phyloP scores from a whole-genome alignment of 2,329 filamentous ascomycete species.

The Myrmaecium sp. region DNA sequence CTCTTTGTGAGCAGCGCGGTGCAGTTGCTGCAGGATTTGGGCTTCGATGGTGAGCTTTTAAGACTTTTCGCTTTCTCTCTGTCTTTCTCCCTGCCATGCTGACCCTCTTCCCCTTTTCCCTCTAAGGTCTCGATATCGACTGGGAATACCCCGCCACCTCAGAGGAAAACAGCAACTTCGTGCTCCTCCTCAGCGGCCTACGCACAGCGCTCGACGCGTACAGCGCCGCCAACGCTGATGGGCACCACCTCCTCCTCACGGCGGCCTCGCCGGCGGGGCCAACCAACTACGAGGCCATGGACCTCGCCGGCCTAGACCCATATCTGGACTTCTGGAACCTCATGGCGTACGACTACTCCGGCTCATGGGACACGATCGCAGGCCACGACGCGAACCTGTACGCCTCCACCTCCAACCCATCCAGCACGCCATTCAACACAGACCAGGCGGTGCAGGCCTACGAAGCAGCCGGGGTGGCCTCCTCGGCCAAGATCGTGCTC shows the following conservation, averaged over 20 bases:
- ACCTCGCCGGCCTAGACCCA: conserved; percentile 27
- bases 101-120: not conserved
- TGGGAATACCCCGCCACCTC: conserved; percentile 10
- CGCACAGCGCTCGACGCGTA: conserved; percentile 24
- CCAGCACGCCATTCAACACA: conserved; percentile 18
- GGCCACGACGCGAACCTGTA: conserved; percentile 18
- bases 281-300: conserved; percentile 25
- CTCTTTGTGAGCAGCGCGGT: conserved; percentile 19
- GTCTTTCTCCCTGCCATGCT: not conserved
- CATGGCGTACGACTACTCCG: conserved; percentile 70
- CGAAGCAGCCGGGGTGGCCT: conserved; percentile 13
- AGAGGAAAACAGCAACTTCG: conserved; percentile 6
- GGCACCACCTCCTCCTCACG: conserved; percentile 28
- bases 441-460: conserved; percentile 16
- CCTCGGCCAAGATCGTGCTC: conserved; percentile 18
- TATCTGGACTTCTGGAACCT: conserved; percentile 39
- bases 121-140: conserved; percentile 17
- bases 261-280: conserved; percentile 31
- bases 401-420: conserved; percentile 11
- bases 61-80: not conserved
- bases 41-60: conserved; percentile 16
- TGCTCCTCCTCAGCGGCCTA: not conserved
- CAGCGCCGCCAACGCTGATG: conserved; percentile 19
- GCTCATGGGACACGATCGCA: conserved; percentile 16
- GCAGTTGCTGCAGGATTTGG: conserved; percentile 15